Evolutionary conservation across 768 basidiomycete genomes (phyloP).

Genomic region (Boletus rex-veris): DNA sequence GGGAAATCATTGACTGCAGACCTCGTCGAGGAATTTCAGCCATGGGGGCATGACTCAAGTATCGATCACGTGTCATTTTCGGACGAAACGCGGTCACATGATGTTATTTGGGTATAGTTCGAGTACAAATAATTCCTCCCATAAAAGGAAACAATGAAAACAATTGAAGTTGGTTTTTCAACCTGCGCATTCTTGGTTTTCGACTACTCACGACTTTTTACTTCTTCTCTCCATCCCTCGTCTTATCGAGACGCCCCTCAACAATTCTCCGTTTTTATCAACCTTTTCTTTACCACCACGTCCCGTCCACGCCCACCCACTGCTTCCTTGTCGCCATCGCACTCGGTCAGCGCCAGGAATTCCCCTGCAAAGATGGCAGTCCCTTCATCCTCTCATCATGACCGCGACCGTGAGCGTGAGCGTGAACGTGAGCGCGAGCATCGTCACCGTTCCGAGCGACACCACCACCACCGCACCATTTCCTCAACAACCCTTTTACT

Average conservation of each 20-base stretch:
- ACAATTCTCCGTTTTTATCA: neutral
- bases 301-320: slow-evolving; percentile 61
- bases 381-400: slow-evolving; percentile 77
- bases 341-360: slow-evolving; percentile 55
- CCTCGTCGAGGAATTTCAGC: slow-evolving; percentile 34
- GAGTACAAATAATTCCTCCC: slow-evolving; percentile 25
- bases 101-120: slow-evolving; percentile 30
- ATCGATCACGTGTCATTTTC: slow-evolving; percentile 7
- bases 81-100: slow-evolving; percentile 31
- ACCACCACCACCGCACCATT: slow-evolving; percentile 80
- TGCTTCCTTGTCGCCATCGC: slow-evolving; percentile 74
- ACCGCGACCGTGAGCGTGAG: slow-evolving; percentile 49
- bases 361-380: slow-evolving; percentile 65
- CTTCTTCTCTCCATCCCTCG: slow-evolving; percentile 14
- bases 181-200: slow-evolving; percentile 17
- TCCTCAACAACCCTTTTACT: slow-evolving; percentile 87
- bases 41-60: slow-evolving; percentile 13
- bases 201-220: slow-evolving; percentile 3
- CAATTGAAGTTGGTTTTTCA: slow-evolving; percentile 31
- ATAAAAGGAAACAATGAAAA: slow-evolving; percentile 23
- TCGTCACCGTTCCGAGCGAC: slow-evolving; percentile 58
- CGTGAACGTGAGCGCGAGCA: slow-evolving; percentile 52
- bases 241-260: slow-evolving; percentile 19
- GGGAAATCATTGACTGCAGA: slow-evolving; percentile 2
- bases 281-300: slow-evolving; percentile 45